Conservation (phyloP, 2,329 filamentous ascomycete species). For the Aspergillus pseudonomiae region DNA sequence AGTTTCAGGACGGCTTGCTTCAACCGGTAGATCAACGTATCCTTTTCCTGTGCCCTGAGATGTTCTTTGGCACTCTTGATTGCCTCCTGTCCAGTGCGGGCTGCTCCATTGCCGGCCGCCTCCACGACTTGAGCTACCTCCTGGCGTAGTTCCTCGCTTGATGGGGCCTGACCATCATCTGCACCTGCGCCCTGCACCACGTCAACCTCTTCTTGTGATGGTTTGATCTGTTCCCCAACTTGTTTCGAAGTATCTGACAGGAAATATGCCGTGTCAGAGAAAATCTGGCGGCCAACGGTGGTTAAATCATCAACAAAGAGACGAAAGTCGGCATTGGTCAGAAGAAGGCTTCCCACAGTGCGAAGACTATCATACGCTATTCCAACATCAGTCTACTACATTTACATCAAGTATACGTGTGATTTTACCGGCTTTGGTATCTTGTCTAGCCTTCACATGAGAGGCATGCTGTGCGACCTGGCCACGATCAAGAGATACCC, state of each 20-base stretch:
- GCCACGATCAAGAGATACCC: slow-evolving; percentile 67
- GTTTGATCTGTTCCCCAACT: slow-evolving; percentile 73
- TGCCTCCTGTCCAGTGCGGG: slow-evolving; percentile 57
- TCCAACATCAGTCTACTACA: slow-evolving; percentile 11
- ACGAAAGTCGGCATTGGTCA: slow-evolving; percentile 89
- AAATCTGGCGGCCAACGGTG: slow-evolving; percentile 78
- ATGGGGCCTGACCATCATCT: slow-evolving; percentile 54
- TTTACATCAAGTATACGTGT: not conserved
- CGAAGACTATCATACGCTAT: slow-evolving; percentile 78
- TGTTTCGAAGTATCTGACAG: slow-evolving; percentile 75
- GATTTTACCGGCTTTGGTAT: slow-evolving; percentile 66
- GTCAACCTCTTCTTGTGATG: slow-evolving; percentile 63
- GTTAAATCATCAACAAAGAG: slow-evolving; percentile 80
- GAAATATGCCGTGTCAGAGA: slow-evolving; percentile 81
- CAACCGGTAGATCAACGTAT: slow-evolving; percentile 73
- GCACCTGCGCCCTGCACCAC: slow-evolving; percentile 51
- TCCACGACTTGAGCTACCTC: slow-evolving; percentile 58
- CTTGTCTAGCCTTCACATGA: slow-evolving; percentile 67
- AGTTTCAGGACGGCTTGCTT: slow-evolving; percentile 76
- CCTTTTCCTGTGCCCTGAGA: slow-evolving; percentile 69
- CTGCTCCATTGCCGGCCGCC: slow-evolving; percentile 39
- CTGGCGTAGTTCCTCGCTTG: slow-evolving; percentile 63
- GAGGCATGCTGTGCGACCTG: slow-evolving; percentile 65
- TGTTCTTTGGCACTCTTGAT: slow-evolving; percentile 74
- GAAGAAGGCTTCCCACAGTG: slow-evolving; percentile 79